Conservation (phyloP, 129 eudicot genomes). For the Flaveria ramosissima region DNA sequence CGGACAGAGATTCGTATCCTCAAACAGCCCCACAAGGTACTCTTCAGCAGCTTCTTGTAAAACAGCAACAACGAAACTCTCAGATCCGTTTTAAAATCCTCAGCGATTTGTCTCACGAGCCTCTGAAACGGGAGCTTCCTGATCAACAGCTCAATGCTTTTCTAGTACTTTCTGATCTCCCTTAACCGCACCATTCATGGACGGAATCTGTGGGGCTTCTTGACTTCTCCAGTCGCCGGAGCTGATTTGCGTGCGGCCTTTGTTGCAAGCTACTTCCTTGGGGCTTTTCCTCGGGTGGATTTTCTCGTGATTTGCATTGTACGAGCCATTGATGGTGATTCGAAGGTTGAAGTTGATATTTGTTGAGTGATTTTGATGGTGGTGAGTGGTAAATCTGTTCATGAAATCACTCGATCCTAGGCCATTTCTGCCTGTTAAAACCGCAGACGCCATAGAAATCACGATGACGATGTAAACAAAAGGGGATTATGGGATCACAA, state of each 20-base stretch:
- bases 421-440: constrained; percentile 38
- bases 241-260: constrained; percentile 48
- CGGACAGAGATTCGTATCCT: too few species aligned
- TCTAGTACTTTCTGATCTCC: constrained; percentile 53
- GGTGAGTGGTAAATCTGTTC: constrained; percentile 11
- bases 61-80: constrained; percentile 47
- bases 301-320: constrained; percentile 52
- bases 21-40: too few species aligned
- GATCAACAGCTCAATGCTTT: constrained; percentile 35
- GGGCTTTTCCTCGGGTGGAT: constrained; percentile 53
- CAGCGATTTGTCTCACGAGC: constrained; percentile 41
- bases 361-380: background rate
- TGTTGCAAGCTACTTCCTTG: constrained; percentile 41
- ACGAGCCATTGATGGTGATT: constrained; percentile 37
- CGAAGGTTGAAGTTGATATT: background rate
- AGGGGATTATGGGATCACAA: background rate
- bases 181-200: constrained; percentile 44
- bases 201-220: constrained; percentile 54
- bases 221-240: constrained; percentile 58
- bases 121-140: constrained; percentile 26
- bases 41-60: constrained; percentile 45
- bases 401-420: constrained; percentile 28
- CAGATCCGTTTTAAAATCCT: constrained; percentile 45
- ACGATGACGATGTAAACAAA: constrained; percentile 5
- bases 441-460: constrained; percentile 51